Conservation (phyloP, 2,329 filamentous ascomycete species). For the Coleophoma crateriformis region DNA sequence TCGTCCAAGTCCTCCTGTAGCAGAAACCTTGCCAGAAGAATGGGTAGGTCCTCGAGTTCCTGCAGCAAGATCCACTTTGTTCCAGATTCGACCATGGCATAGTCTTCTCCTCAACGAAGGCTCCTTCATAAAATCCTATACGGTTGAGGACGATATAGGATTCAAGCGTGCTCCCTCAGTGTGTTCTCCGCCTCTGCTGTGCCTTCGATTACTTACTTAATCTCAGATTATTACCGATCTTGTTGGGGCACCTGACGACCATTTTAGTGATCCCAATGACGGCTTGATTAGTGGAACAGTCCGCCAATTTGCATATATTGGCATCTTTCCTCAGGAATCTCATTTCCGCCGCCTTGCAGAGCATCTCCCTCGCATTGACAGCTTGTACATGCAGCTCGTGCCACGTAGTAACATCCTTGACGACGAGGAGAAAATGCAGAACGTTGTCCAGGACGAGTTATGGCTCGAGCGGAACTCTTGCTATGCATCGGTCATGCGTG, state of each 20-base stretch:
- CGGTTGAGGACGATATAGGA: constrained; percentile 59
- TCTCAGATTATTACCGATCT: constrained; percentile 52
- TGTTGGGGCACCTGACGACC: constrained; percentile 33
- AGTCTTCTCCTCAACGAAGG: constrained; percentile 68
- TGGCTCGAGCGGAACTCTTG: constrained; percentile 25
- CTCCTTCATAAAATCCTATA: constrained; percentile 56
- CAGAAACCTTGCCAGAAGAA: not conserved
- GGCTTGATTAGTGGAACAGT: constrained; percentile 36
- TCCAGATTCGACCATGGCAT: constrained; percentile 46
- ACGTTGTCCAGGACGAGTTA: constrained; percentile 22
- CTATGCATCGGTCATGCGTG: constrained; percentile 21
- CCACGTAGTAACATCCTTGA: constrained; percentile 31
- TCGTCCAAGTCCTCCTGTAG: not conserved
- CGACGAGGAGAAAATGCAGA: constrained; percentile 16
- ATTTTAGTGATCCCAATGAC: constrained; percentile 18
- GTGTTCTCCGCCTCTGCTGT: constrained; percentile 3
- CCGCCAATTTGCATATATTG: constrained; percentile 51
- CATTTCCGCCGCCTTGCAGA: constrained; percentile 49
- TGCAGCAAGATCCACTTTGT: constrained; percentile 6
- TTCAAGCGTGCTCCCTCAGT: constrained; percentile 50
- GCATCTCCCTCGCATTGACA: constrained; percentile 43
- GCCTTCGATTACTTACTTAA: constrained; percentile 3
- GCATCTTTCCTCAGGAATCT: constrained; percentile 60
- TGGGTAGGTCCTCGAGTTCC: not conserved
- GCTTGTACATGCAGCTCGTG: constrained; percentile 48